These are phyloP conservation scores for Peronospora farinosa DNA, from an alignment of 352 stramenopile species.

Conservation along the genomic window DNA sequence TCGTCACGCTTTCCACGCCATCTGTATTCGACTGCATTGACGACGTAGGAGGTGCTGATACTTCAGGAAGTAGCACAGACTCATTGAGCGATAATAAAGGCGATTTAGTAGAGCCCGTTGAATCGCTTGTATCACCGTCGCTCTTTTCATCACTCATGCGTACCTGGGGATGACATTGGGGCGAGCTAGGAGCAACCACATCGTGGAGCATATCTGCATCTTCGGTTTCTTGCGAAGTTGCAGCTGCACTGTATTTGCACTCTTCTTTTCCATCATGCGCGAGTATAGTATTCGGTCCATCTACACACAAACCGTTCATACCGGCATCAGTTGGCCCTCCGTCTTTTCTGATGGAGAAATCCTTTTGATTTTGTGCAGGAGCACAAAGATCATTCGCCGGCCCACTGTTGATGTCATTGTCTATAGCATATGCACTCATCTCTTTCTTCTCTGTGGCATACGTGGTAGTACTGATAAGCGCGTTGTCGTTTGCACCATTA, in stretches of 20 bases:
- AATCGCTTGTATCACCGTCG: constrained; percentile 5
- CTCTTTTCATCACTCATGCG: constrained; percentile 28
- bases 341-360: not conserved
- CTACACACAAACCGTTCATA: constrained; percentile 1
- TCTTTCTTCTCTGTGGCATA: not conserved
- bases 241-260: not conserved
- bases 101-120: not conserved
- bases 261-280: constrained; percentile 6
- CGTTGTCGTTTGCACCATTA: constrained; percentile 1
- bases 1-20: not conserved
- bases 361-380: not conserved
- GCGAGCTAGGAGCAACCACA: not conserved
- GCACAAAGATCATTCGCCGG: constrained; percentile 3
- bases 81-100: constrained; percentile 15
- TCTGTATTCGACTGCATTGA: not conserved
- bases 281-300: constrained; percentile 9
- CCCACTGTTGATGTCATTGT: constrained; percentile 3
- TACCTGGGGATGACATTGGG: constrained; percentile 11
- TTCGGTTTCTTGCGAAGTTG: not conserved
- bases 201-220: constrained; percentile 1
- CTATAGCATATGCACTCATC: not conserved
- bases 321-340: not conserved
- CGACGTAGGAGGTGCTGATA: not conserved
- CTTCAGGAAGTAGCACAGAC: constrained; percentile 9
- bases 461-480: not conserved